phyloP scores from a whole-genome alignment of 805 yeast genomes.

The Citeromyces matritensis region DNA sequence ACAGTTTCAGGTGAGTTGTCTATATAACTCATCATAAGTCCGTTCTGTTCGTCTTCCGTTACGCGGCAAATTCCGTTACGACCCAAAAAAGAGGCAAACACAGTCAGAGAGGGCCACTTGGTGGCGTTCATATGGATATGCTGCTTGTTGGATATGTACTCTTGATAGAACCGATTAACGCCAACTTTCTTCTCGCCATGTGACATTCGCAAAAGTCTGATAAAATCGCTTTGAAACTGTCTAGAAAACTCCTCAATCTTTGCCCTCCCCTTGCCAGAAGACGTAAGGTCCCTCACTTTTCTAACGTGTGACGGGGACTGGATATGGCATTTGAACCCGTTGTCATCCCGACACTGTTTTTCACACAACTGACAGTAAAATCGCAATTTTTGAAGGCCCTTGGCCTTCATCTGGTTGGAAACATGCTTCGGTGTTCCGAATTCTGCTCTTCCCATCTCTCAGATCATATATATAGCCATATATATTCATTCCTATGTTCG shows the following conservation, averaged over 20 bases:
- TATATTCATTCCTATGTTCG: too few relatives aligned
- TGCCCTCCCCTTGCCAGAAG: constrained; percentile 20
- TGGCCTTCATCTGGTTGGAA: constrained; percentile 63
- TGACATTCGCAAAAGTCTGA: constrained; percentile 39
- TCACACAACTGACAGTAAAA: constrained; percentile 87
- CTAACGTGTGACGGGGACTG: constrained; percentile 64
- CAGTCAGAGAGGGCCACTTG: constrained; percentile 54
- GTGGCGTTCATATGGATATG: constrained; percentile 92
- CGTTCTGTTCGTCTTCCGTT: constrained; percentile 13
- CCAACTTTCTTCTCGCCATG: constrained; percentile 76
- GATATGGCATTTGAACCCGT: constrained; percentile 89
- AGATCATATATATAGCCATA: too few relatives aligned
- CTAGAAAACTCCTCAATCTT: constrained; percentile 41
- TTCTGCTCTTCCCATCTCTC: constrained; percentile 38
- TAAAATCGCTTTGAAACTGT: constrained; percentile 48
- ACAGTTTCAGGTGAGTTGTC: constrained; percentile 37
- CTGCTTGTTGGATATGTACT: constrained; percentile 65
- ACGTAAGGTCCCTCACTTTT: constrained; percentile 32
- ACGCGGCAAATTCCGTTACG: constrained; percentile 41
- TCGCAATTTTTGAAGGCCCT: constrained; percentile 73
- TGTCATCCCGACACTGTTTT: constrained; percentile 91
- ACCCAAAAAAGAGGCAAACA: constrained; percentile 50
- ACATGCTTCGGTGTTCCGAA: constrained; percentile 55
- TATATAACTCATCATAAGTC: constrained; percentile 26
- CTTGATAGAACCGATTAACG: constrained; percentile 83